Conservation (phyloP, 176 grass and related monocot genomes). For the Pharus latifolius region DNA sequence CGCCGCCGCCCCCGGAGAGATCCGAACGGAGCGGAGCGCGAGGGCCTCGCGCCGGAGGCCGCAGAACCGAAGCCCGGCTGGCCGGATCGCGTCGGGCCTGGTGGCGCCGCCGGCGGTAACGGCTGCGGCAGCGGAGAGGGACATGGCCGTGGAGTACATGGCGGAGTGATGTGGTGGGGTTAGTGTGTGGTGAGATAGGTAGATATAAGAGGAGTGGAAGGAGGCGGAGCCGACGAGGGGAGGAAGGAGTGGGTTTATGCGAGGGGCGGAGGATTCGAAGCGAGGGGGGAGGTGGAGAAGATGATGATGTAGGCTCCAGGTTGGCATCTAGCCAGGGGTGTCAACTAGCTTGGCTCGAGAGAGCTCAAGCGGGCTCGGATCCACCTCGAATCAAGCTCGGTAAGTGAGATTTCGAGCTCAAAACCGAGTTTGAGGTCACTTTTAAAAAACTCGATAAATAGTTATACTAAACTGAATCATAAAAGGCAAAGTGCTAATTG, state of each 20-base stretch:
- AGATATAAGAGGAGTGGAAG: not conserved
- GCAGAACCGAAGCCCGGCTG: constrained; percentile 31
- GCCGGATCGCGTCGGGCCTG: constrained; percentile 3
- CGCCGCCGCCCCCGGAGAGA: not conserved
- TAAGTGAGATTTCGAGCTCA: no score
- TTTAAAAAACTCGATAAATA: no score
- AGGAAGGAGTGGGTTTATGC: constrained; percentile 17
- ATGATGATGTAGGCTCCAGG: not conserved
- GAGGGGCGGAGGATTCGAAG: constrained; percentile 37
- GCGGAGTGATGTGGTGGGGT: not conserved
- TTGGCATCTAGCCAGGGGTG: no score
- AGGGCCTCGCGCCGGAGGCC: constrained; percentile 52
- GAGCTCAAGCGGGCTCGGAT: no score
- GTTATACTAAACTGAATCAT: no score
- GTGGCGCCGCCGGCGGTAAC: not conserved
- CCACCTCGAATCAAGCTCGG: no score
- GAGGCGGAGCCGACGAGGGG: constrained; percentile 9
- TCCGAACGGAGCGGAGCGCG: not conserved
- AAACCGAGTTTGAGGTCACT: no score
- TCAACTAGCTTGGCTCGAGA: not conserved
- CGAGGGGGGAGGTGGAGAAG: not conserved
- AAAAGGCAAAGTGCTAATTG: no score
- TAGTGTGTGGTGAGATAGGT: not conserved
- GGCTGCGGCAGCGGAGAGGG: not conserved
- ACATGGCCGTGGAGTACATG: constrained; percentile 31